Conservation (phyloP, 2,329 filamentous ascomycete species). For the Botrytis squamosa region DNA sequence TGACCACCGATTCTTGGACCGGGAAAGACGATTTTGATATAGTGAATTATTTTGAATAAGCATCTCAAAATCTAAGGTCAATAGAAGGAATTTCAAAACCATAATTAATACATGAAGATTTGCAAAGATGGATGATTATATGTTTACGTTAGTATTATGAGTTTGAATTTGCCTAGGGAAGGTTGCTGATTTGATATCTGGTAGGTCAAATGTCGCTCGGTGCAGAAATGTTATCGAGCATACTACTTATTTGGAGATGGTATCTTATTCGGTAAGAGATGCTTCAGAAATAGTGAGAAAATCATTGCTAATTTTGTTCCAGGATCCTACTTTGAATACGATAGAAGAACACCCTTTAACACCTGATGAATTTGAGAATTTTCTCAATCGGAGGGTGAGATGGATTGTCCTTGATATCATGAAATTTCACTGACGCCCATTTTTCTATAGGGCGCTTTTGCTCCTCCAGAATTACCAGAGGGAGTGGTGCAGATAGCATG, state of each 20-base stretch:
- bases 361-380: constrained; percentile 39
- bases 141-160: constrained; percentile 32
- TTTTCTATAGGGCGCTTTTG: constrained; percentile 34
- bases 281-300: background rate
- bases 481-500: constrained; percentile 30
- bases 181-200: background rate
- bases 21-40: background rate
- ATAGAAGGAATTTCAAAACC: background rate
- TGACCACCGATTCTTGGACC: background rate
- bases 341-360: constrained; percentile 38
- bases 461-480: constrained; percentile 30
- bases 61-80: background rate
- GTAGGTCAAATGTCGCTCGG: constrained; percentile 31
- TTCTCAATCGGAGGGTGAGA: constrained; percentile 34
- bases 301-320: background rate
- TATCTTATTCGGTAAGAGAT: constrained; percentile 36
- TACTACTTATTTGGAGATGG: constrained; percentile 39
- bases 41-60: background rate
- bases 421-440: constrained; percentile 24
- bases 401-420: background rate
- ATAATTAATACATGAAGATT: background rate
- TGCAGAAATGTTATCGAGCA: constrained; percentile 34
- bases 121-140: constrained; percentile 39
- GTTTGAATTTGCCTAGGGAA: background rate
- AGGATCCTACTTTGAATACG: constrained; percentile 36